These are phyloP conservation scores for Trichosporon ovoides DNA, from an alignment of 1,284 basidiomycete species.

Conservation along the genomic window DNA sequence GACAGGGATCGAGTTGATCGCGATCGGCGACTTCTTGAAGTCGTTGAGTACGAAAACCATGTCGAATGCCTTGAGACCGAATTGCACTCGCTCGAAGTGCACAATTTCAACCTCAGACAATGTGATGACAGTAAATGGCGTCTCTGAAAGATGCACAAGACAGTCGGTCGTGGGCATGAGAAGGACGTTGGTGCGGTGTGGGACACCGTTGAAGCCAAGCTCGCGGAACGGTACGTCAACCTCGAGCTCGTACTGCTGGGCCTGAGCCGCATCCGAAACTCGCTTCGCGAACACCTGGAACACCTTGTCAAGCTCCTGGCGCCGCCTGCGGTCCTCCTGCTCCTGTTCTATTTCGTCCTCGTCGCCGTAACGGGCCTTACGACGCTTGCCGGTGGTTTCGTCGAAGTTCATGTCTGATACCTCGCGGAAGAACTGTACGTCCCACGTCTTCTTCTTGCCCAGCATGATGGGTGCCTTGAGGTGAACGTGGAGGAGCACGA, in stretches of 20 bases:
- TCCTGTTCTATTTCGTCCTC: constrained; percentile 99
- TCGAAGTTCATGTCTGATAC: constrained; percentile 97
- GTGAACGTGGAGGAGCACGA: constrained; percentile 92
- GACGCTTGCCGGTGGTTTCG: constrained; percentile 88
- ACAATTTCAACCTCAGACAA: constrained; percentile 93
- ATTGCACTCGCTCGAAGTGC: constrained; percentile 94
- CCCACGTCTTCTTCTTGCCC: constrained; percentile 96
- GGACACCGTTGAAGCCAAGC: constrained; percentile 94
- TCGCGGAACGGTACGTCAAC: constrained; percentile 97
- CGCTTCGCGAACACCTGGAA: constrained; percentile 92
- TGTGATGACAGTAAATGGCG: constrained; percentile 94
- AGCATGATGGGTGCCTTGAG: constrained; percentile 96
- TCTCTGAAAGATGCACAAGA: constrained; percentile 89
- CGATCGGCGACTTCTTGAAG: constrained; percentile 83
- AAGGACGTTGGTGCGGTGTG: constrained; percentile 88
- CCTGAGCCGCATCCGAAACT: constrained; percentile 73
- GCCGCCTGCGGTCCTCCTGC: constrained; percentile 87
- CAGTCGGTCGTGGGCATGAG: constrained; percentile 97
- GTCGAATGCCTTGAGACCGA: constrained; percentile 95
- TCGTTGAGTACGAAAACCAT: constrained; percentile 95
- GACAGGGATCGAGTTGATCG: constrained; percentile 93
- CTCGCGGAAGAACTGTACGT: constrained; percentile 98
- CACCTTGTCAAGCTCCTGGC: constrained; percentile 87
- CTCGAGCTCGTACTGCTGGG: constrained; percentile 70
- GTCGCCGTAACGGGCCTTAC: constrained; percentile 94